phyloP scores from a whole-genome alignment of 305 asterid genomes.

The Salvia sclarea region DNA sequence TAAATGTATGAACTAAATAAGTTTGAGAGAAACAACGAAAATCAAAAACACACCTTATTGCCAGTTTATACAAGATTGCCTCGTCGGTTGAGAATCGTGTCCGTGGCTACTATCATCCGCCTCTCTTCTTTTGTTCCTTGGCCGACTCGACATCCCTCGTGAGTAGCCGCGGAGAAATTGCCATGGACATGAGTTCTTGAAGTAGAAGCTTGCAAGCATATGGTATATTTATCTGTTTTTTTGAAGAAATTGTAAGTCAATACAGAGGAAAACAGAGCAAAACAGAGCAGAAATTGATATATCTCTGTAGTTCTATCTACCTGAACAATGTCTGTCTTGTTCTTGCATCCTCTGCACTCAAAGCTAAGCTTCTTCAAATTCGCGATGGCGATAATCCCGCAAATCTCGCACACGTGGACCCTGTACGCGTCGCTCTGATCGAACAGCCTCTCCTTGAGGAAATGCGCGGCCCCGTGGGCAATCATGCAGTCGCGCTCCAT shows the following conservation, averaged over 20 bases:
- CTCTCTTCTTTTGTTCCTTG: conserved; percentile 29
- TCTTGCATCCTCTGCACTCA: conserved; percentile 84
- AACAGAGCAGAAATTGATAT: too few species aligned
- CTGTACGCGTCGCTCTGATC: conserved; percentile 90
- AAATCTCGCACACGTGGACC: conserved; percentile 70
- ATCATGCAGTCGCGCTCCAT: conserved; percentile 96
- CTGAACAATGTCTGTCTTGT: conserved; percentile 87
- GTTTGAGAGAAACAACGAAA: not conserved
- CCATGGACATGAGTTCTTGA: conserved; percentile 75
- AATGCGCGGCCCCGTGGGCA: conserved; percentile 90
- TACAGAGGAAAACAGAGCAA: too few species aligned
- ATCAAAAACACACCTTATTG: not conserved
- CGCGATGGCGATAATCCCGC: conserved; percentile 81
- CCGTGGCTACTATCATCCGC: not conserved
- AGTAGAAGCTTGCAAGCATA: conserved; percentile 68
- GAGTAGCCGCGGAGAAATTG: conserved; percentile 58
- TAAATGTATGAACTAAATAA: not conserved
- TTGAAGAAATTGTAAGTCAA: not conserved
- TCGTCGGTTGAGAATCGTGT: not conserved
- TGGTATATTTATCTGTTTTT: conserved; percentile 48
- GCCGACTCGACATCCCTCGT: conserved; percentile 33
- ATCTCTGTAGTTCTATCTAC: conserved; percentile 34
- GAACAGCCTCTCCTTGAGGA: conserved; percentile 77
- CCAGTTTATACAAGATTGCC: not conserved
- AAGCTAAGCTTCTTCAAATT: conserved; percentile 71